Conservation (phyloP, 1,139 yeast species). For the Diutina mesorugosa region DNA sequence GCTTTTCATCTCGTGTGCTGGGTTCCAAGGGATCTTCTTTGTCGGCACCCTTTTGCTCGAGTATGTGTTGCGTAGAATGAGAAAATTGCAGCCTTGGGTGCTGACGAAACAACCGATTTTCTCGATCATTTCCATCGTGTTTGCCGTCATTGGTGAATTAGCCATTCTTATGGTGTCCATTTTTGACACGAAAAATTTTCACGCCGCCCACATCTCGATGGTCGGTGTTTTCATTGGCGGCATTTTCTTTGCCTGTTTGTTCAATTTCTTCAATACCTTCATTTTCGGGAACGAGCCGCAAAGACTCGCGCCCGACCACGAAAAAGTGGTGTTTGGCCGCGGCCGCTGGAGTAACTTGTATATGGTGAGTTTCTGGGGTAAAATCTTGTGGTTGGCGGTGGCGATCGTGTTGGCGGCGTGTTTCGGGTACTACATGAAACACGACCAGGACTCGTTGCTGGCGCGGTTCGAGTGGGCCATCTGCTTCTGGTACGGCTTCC, state of each 20-base stretch:
- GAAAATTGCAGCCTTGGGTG: constrained; percentile 42
- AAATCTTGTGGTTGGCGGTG: constrained; percentile 50
- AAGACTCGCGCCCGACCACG: constrained; percentile 29
- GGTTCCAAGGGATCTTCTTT: constrained; percentile 67
- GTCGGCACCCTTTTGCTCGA: constrained; percentile 56
- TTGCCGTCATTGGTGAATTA: constrained; percentile 56
- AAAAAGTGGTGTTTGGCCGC: constrained; percentile 26
- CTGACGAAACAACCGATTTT: constrained; percentile 34
- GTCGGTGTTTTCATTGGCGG: constrained; percentile 64
- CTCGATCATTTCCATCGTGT: constrained; percentile 37
- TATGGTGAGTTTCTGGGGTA: constrained; percentile 38
- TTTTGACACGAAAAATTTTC: constrained; percentile 52
- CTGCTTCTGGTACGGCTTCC: constrained; percentile 71
- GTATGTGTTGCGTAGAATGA: constrained; percentile 35
- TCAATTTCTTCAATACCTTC: constrained; percentile 46
- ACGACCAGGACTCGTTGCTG: constrained; percentile 26
- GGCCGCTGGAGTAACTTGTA: constrained; percentile 27
- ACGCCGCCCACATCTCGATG: constrained; percentile 54
- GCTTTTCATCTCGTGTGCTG: constrained; percentile 67
- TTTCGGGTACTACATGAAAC: constrained; percentile 40
- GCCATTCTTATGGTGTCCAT: constrained; percentile 68
- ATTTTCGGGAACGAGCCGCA: constrained; percentile 44
- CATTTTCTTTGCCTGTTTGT: constrained; percentile 50
- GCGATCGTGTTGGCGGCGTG: constrained; percentile 62
- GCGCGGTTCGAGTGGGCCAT: constrained; percentile 75